Percentiles rank a stretch among this genome's conserved stretches.
phyloP scores from a whole-genome alignment of 1,284 basidiomycete species.

The Naganishia albida region DNA sequence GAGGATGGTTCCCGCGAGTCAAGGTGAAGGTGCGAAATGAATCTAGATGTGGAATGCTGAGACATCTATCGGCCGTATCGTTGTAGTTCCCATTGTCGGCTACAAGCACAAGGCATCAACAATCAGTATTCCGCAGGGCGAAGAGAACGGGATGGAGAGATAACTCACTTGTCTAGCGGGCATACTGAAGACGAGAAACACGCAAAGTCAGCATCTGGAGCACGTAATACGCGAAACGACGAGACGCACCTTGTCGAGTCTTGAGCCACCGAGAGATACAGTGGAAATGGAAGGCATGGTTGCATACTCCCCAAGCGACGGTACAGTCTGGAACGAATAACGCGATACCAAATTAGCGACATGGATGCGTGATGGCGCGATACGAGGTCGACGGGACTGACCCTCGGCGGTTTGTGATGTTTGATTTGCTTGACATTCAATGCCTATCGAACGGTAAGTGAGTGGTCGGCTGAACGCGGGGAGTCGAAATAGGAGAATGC shows the following conservation, averaged over 20 bases:
- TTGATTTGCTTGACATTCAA: slow-evolving; percentile 97
- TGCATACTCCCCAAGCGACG: slow-evolving; percentile 99
- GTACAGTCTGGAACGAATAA: slow-evolving; percentile 70
- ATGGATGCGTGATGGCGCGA: not conserved
- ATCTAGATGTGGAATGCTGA: not conserved
- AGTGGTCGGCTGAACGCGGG: not conserved
- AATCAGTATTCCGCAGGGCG: not conserved
- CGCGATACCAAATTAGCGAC: not conserved
- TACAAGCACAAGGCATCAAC: slow-evolving; percentile 30
- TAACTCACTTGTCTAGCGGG: slow-evolving; percentile 77
- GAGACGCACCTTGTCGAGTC: slow-evolving; percentile 72
- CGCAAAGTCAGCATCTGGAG: slow-evolving; percentile 32
- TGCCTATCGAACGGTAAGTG: slow-evolving; percentile 63
- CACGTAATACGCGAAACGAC: not conserved
- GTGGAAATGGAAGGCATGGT: slow-evolving; percentile 99
- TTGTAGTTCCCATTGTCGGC: slow-evolving; percentile 55
- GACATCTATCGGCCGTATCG: slow-evolving; percentile 52
- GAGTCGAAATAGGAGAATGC: slow-evolving; percentile 40
- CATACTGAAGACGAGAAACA: slow-evolving; percentile 64
- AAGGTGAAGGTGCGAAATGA: not conserved
- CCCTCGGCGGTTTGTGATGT: slow-evolving; percentile 26
- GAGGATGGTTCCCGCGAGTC: not conserved
- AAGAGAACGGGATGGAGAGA: not conserved
- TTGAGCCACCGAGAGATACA: slow-evolving; percentile 99
- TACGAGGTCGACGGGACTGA: not conserved